Percentiles rank a stretch among this genome's conserved stretches.
Evolutionary conservation across 2,329 filamentous ascomycete genomes (phyloP).

Genomic region (Alternaria solani): DNA sequence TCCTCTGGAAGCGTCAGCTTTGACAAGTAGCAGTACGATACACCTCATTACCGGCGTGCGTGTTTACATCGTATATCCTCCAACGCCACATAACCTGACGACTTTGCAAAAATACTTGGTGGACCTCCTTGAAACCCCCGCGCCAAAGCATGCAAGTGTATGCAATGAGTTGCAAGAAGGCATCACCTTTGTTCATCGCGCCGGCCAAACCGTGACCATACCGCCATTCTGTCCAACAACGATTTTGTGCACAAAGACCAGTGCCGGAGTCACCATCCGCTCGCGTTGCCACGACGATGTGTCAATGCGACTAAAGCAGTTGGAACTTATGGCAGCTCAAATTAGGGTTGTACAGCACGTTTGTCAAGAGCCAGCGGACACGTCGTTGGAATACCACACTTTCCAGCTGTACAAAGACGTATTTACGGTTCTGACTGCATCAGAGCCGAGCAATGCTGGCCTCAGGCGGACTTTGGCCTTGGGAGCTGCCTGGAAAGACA

Average conservation of each 20-base stretch:
- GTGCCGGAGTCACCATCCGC: background rate
- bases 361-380: background rate
- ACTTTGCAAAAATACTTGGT: background rate
- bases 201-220: background rate
- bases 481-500: background rate
- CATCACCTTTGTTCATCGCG: background rate
- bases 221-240: slow-evolving; percentile 2
- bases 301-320: background rate
- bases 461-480: background rate
- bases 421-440: background rate
- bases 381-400: background rate
- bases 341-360: background rate
- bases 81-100: slow-evolving; percentile 3
- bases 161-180: background rate
- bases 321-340: background rate
- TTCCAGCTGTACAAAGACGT: slow-evolving; percentile 1
- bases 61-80: slow-evolving; percentile 3
- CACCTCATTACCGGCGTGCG: slow-evolving; percentile 1
- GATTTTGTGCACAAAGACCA: background rate
- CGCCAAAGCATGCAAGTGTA: background rate
- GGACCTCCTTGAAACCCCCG: background rate
- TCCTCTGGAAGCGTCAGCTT: background rate
- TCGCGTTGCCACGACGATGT: background rate
- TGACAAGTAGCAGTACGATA: background rate
- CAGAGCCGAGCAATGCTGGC: background rate